Conservation (phyloP, 129 eudicot species). For the Gnaphalium uliginosum region DNA sequence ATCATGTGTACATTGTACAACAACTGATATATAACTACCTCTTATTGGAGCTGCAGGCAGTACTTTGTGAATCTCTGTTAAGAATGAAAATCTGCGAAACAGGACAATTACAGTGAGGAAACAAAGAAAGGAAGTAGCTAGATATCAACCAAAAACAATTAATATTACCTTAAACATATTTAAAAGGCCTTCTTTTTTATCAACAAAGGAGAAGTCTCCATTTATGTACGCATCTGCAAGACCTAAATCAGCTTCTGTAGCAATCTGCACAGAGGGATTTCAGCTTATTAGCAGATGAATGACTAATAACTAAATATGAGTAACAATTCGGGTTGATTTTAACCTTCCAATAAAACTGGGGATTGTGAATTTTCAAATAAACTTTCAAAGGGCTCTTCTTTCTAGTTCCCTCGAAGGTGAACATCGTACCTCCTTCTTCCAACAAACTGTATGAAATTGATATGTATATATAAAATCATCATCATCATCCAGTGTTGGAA, state of each 20-base stretch:
- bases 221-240: conserved; percentile 94
- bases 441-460: conserved; percentile 44
- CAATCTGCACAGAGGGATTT: conserved; percentile 47
- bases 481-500: neutral
- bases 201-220: conserved; percentile 89
- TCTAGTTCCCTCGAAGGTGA: conserved; percentile 69
- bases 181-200: conserved; percentile 74
- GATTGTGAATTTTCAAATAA: conserved; percentile 64
- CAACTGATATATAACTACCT: conserved; percentile 45
- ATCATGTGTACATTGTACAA: neutral
- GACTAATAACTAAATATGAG: too few species aligned
- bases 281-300: neutral
- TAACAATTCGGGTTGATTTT: neutral
- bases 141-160: conserved; percentile 11
- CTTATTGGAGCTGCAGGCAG: conserved; percentile 41
- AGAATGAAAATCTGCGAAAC: conserved; percentile 60
- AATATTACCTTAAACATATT: conserved; percentile 72
- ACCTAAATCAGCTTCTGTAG: conserved; percentile 88
- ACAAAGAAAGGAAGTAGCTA: neutral
- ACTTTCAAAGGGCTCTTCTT: conserved; percentile 54
- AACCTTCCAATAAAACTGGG: conserved; percentile 97
- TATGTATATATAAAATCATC: too few species aligned
- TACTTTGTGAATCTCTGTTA: conserved; percentile 56
- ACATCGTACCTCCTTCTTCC: conserved; percentile 87
- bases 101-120: conserved; percentile 6